Evolutionary conservation across 257 asterid genomes (phyloP).

Genomic region (Solanum chaucha): DNA sequence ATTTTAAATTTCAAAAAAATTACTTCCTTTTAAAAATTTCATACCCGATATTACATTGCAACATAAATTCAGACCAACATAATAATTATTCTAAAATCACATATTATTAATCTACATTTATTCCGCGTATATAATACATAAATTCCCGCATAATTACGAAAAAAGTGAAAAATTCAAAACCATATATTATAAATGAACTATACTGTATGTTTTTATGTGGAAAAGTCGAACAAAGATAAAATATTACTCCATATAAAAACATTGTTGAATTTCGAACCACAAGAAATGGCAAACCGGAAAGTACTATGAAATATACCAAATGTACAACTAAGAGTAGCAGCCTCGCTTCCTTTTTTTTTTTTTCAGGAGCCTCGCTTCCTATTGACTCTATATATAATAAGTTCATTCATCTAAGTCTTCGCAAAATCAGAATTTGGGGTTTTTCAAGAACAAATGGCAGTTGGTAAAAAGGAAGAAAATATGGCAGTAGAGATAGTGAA

Average conservation of each 20-base stretch:
- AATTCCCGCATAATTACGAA: background rate
- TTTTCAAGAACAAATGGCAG: slow-evolving; percentile 28
- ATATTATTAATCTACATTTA: background rate
- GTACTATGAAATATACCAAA: background rate
- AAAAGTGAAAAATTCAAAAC: too few species aligned
- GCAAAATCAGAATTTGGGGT: background rate
- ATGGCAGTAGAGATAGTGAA: slow-evolving; percentile 44
- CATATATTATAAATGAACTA: too few species aligned
- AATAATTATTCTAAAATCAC: background rate
- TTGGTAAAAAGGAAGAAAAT: slow-evolving; percentile 27
- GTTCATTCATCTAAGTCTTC: background rate
- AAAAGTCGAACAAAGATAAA: too few species aligned
- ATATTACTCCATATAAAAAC: background rate
- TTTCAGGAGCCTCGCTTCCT: background rate
- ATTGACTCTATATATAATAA: background rate
- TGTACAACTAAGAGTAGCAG: background rate
- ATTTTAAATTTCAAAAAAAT: too few species aligned
- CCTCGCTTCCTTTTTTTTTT: background rate
- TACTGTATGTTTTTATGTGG: background rate
- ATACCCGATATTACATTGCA: accelerated
- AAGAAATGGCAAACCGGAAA: background rate
- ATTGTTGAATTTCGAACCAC: background rate
- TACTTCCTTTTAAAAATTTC: background rate
- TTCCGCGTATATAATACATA: background rate
- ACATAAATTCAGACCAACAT: background rate